Evolutionary conservation across 2,329 filamentous ascomycete genomes (phyloP).

Genomic region (Xylariaceae sp.): DNA sequence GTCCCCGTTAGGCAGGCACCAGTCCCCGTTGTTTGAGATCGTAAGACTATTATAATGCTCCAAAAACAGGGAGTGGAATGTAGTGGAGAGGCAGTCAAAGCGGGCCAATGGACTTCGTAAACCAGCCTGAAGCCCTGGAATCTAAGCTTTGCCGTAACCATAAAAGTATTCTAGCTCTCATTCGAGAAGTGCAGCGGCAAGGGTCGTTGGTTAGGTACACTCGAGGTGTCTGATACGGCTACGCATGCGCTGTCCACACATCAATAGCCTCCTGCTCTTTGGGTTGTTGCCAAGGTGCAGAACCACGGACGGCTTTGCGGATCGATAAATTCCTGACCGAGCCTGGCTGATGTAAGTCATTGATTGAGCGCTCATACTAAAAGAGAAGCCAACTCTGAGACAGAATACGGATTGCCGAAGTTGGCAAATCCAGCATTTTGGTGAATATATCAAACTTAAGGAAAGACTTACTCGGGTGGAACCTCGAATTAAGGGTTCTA

Average conservation of each 20-base stretch:
- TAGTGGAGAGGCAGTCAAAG: constrained; percentile 35
- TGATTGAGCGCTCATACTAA: constrained; percentile 9
- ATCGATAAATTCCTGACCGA: constrained; percentile 12
- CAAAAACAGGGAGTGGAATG: constrained; percentile 29
- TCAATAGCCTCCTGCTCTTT: constrained; percentile 31
- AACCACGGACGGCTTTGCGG: constrained; percentile 21
- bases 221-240: constrained; percentile 32
- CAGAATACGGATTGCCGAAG: constrained; percentile 8
- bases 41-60: constrained; percentile 32
- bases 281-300: constrained; percentile 28
- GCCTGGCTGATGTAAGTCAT: constrained; percentile 11
- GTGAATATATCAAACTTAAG: constrained; percentile 9
- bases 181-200: constrained; percentile 35
- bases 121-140: constrained; percentile 31
- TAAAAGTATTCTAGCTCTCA: constrained; percentile 32
- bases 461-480: constrained; percentile 12
- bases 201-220: constrained; percentile 32
- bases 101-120: constrained; percentile 38
- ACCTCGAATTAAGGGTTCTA: constrained; percentile 5
- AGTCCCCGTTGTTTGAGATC: constrained; percentile 29
- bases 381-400: constrained; percentile 13
- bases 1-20: constrained; percentile 15
- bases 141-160: constrained; percentile 35
- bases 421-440: constrained; percentile 2
- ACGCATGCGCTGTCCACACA: constrained; percentile 34